phyloP scores from a whole-genome alignment of 805 yeast genomes.

The Starmerella stellata region DNA sequence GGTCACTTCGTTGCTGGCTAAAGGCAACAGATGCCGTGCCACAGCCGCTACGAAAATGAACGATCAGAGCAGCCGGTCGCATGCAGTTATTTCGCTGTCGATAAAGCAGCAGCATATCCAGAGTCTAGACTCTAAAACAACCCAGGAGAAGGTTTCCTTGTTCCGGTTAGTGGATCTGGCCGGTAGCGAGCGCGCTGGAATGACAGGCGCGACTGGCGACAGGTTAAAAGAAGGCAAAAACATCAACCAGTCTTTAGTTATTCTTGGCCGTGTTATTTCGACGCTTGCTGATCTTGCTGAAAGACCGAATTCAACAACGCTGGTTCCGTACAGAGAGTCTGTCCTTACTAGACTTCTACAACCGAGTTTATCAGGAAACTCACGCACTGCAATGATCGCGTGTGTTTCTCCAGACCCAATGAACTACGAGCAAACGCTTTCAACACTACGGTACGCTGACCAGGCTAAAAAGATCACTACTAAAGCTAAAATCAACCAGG shows the following conservation, averaged over 20 bases:
- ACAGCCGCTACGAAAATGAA: slow-evolving; percentile 63
- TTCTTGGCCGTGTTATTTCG: slow-evolving; percentile 52
- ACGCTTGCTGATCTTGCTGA: slow-evolving; percentile 27
- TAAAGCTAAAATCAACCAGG: slow-evolving; percentile 36
- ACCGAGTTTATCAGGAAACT: slow-evolving; percentile 65
- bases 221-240: slow-evolving; percentile 58
- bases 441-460: slow-evolving; percentile 61
- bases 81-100: slow-evolving; percentile 52
- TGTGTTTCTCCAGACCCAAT: slow-evolving; percentile 49
- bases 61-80: slow-evolving; percentile 57
- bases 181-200: slow-evolving; percentile 54
- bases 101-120: slow-evolving; percentile 38
- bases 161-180: slow-evolving; percentile 64
- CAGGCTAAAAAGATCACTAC: slow-evolving; percentile 55
- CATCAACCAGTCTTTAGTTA: slow-evolving; percentile 61
- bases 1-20: slow-evolving; percentile 29
- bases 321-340: slow-evolving; percentile 61
- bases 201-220: slow-evolving; percentile 39
- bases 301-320: slow-evolving; percentile 6
- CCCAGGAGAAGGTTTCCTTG: slow-evolving; percentile 36
- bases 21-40: slow-evolving; percentile 41
- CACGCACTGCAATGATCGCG: slow-evolving; percentile 78
- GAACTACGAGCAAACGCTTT: slow-evolving; percentile 59
- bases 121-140: slow-evolving; percentile 19
- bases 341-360: slow-evolving; percentile 54